Conservation (phyloP, 768 basidiomycete genomes). For the Tricholoma hemisulphureum region DNA sequence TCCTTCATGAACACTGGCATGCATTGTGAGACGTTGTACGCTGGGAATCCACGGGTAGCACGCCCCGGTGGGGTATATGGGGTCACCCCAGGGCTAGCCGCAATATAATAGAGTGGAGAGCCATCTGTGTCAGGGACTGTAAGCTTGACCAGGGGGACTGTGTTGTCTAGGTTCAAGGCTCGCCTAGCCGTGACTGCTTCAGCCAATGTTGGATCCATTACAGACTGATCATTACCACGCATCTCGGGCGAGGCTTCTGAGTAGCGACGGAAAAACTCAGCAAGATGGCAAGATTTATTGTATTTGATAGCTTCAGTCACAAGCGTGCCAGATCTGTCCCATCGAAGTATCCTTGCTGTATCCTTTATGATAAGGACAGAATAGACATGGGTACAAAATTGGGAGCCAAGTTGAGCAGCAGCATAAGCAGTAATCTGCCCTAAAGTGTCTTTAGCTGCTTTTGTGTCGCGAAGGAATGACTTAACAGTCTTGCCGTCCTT, state of each 20-base stretch:
- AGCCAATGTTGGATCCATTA: no score
- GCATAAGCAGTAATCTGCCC: constrained; percentile 18
- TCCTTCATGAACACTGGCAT: not conserved
- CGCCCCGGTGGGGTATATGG: not conserved
- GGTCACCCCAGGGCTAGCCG: not conserved
- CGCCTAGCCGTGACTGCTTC: no score
- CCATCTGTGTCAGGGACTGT: no score
- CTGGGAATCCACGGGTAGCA: not conserved
- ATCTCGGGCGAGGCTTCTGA: no score
- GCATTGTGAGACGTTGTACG: not conserved
- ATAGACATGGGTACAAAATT: constrained; percentile 16
- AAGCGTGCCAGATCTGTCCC: no score
- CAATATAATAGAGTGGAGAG: no score
- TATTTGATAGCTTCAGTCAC: no score
- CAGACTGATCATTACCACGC: no score
- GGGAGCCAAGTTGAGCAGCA: constrained; percentile 14
- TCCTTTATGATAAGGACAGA: constrained; percentile 11
- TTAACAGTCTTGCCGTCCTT: not conserved
- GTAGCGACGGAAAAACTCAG: no score
- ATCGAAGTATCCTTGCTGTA: constrained; percentile 8
- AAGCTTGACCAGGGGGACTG: no score
- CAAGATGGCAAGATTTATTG: no score
- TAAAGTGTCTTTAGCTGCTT: constrained; percentile 8
- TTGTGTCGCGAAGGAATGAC: not conserved
- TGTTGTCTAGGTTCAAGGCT: no score